phyloP scores from a whole-genome alignment of 2,329 filamentous ascomycete species.

The Colletotrichum sublineola region DNA sequence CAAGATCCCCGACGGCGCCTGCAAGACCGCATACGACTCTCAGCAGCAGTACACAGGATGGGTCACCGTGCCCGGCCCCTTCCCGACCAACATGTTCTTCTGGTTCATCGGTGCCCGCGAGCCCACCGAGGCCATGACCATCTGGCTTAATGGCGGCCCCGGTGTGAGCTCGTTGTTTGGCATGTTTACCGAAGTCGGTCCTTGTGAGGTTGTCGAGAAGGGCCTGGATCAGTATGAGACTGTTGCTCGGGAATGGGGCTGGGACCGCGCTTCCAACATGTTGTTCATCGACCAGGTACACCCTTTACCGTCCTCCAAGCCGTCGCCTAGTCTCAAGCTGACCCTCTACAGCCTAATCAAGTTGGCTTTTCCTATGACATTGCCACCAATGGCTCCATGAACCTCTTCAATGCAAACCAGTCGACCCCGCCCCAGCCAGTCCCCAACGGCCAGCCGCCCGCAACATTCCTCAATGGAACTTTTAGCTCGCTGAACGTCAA shows the following conservation, averaged over 20 bases:
- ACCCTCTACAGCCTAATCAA: conserved; percentile 71
- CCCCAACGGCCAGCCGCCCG: conserved; percentile 44
- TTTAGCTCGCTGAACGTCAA: conserved; percentile 68
- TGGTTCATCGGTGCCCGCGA: conserved; percentile 64
- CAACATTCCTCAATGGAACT: conserved; percentile 71
- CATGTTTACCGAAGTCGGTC: conserved; percentile 72
- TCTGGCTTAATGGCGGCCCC: conserved; percentile 78
- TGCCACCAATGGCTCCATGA: conserved; percentile 70
- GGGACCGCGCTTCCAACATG: conserved; percentile 70
- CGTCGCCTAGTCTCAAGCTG: conserved; percentile 46
- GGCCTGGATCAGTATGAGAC: conserved; percentile 66
- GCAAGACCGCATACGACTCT: conserved; percentile 72
- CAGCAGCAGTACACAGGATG: conserved; percentile 81
- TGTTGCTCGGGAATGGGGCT: conserved; percentile 71
- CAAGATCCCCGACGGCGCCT: conserved; percentile 72
- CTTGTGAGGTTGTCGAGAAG: conserved; percentile 63
- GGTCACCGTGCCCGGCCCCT: conserved; percentile 71
- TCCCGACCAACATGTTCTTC: conserved; percentile 65
- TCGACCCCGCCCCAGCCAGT: conserved; percentile 51
- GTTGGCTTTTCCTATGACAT: conserved; percentile 78
- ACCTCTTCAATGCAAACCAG: conserved; percentile 58
- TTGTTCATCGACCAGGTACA: conserved; percentile 69
- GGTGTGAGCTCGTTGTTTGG: conserved; percentile 75
- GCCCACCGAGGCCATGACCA: conserved; percentile 59
- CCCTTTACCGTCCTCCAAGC: conserved; percentile 43